phyloP scores from a whole-genome alignment of 2,329 filamentous ascomycete species.

The Colletotrichum sp. region DNA sequence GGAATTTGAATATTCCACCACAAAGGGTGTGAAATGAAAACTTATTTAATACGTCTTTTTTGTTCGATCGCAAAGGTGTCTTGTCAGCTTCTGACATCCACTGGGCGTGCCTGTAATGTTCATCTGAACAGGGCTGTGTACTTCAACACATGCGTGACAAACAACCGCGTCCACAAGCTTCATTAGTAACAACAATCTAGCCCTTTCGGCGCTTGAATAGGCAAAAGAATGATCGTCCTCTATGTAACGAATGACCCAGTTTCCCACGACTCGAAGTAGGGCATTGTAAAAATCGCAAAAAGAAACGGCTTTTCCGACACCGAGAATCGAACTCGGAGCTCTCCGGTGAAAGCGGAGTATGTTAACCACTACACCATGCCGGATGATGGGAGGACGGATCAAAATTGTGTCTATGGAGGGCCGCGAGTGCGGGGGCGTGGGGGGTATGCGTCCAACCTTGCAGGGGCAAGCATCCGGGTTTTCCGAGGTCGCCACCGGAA shows the following conservation, averaged over 20 bases:
- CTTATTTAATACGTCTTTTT: background rate
- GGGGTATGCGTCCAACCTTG: fast-evolving
- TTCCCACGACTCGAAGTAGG: background rate
- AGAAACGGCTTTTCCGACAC: background rate
- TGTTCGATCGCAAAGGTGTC: background rate
- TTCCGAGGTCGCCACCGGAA: background rate
- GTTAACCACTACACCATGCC: background rate
- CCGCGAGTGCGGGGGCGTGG: fast-evolving
- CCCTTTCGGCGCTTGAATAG: background rate
- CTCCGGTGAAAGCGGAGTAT: conserved; percentile 7
- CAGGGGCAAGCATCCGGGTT: background rate
- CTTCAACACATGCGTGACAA: background rate
- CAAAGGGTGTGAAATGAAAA: background rate
- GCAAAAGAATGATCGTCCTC: background rate
- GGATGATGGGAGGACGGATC: fast-evolving
- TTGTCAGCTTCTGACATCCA: background rate
- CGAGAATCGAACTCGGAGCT: background rate
- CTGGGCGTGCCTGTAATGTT: background rate
- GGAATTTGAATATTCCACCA: background rate
- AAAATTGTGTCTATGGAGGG: fast-evolving
- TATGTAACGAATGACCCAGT: background rate
- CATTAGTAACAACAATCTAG: background rate
- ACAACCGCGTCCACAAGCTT: background rate
- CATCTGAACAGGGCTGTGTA: background rate
- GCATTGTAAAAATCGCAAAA: background rate